Evolutionary conservation across 495 filamentous ascomycete genomes (phyloP), one percentile per base, ranked within the genome.

Genomic region (Saxophila tyrrhenica): DNA sequence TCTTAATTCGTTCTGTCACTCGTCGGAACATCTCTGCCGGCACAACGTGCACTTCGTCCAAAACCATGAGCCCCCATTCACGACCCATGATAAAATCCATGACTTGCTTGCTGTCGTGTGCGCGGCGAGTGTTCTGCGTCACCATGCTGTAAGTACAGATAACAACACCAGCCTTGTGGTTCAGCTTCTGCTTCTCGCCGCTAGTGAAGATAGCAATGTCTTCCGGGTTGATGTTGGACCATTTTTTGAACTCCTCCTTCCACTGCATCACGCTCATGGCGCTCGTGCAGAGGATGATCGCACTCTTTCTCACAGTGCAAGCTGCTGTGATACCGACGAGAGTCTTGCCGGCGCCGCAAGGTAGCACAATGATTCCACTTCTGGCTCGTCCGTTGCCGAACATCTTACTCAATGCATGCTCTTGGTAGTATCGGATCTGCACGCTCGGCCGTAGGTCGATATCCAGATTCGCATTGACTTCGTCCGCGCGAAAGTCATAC

Each of bases 131-230:
- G 21, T 85, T 87, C 64, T 94, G 85, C 9, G 90, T 92, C 11
- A 99, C 88, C 92, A 99, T 99, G 45, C 88, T 89, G 67, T 99
- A 99, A 0, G 92, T 97, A 38, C 89, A 94, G 39, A 99, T 89
- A 60, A 97, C 91, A 61, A 97, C 88, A 54, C 92, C 94, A 0
- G 92, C 94, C 51, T 85, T 90, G 21, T 89, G 77, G 0, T 84
- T 79, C 69, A 99, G 95, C 60, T 82, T 86, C 42, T 85, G 82
- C 67, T 99, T 99, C 67, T 86, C 83, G 59, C 94, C 91, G 1
- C 90, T 89, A 2, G 92, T 96, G 67, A 99, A 99, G 55, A 95
- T 79, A 39, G 91, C 86, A 63, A 99, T 85, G 62, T 95, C 87
- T 54, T 89, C 81, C 0, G 92, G 88, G 60, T 87, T 86, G 63